phyloP scores from a whole-genome alignment of 805 yeast species.

The Lachancea quebecensis region DNA sequence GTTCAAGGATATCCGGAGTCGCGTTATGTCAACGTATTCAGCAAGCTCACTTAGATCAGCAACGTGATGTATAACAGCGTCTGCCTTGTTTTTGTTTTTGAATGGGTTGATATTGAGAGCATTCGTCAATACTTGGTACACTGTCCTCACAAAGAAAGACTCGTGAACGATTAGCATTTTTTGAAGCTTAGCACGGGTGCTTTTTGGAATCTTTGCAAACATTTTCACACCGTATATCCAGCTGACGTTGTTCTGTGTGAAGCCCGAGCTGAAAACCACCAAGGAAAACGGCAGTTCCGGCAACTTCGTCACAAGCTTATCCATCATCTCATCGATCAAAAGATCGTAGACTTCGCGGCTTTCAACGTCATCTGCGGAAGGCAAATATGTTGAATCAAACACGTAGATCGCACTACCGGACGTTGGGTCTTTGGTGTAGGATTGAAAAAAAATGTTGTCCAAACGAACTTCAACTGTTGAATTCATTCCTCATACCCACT shows the following conservation, averaged over 20 bases:
- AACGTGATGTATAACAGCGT: conserved; percentile 31
- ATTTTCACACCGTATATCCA: conserved; percentile 71
- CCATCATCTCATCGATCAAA: conserved; percentile 46
- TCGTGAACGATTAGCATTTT: conserved; percentile 82
- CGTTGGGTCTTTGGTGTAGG: conserved; percentile 59
- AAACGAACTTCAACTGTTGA: conserved; percentile 28
- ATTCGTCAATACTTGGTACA: conserved; percentile 63
- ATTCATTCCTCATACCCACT: neutral
- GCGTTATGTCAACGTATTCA: conserved; percentile 62
- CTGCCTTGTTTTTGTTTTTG: conserved; percentile 8
- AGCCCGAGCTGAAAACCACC: conserved; percentile 77
- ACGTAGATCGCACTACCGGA: conserved; percentile 68
- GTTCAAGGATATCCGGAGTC: conserved; percentile 64
- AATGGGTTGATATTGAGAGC: conserved; percentile 46
- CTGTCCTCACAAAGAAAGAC: conserved; percentile 78
- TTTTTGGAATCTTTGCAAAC: conserved; percentile 51
- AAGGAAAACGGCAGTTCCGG: conserved; percentile 62
- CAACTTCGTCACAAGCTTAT: conserved; percentile 45
- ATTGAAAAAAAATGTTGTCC: conserved; percentile 46
- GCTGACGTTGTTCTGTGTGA: conserved; percentile 40
- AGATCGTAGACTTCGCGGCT: conserved; percentile 34
- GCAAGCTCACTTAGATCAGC: conserved; percentile 48
- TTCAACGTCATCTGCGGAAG: conserved; percentile 43
- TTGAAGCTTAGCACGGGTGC: conserved; percentile 44
- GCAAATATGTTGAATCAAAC: conserved; percentile 76